Base-by-base conservation (phyloP, 1,284 basidiomycete genomes). In the Xerocomus cyaneibrunnescens region DNA sequence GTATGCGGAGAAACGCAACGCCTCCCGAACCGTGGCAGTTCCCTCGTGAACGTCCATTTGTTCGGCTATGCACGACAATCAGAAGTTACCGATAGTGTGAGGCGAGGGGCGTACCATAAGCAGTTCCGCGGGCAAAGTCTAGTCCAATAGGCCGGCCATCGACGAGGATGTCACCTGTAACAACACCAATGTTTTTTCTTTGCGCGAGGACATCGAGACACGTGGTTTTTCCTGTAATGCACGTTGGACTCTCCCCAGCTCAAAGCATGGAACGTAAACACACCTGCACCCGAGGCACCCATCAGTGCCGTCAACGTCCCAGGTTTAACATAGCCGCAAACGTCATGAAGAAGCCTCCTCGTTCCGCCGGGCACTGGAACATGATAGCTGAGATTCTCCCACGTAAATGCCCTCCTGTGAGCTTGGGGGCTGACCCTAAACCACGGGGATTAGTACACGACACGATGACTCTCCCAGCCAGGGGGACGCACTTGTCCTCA, bases 251-350 rank as follows among this genome's bases (percentile, higher is more conserved):
- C 34, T 75, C 60, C 1, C 23, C 6, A 25, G 7, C 28, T 39
- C 17, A 25, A 51, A 46, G 3, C 2, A 23, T 21, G 13, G 3
- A 31, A 32, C 9, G 16, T 2, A 19, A 35, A 62, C 68, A 8
- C 47, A 67, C 75, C 75, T 57, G 86, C 85, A 59, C 93, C 93
- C 55, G 86, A 89, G 3, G 89, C 87, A 54, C 92, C 85, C 85
- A 88, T 87, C 22, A 89, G 75, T 27, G 81, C 87, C 1, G 85
- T 89, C 60, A 96, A 72, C 17, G 86, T 91, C 12, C 89, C 90
- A n/a, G 92, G 92, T 59, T 86, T 87, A 52, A 94, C 91, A 71
- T 87, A 96, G 0, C 94, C 94, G 61, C 80, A 84, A n/a, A 96
- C 87, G 62, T 93, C 84, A 65, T 94, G 84, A 44, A 96, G 77